Evolutionary conservation across 2,329 filamentous ascomycete species (phyloP), one percentile per base, ranked within the genome.

Genomic region (Paracamarosporium sp.): DNA sequence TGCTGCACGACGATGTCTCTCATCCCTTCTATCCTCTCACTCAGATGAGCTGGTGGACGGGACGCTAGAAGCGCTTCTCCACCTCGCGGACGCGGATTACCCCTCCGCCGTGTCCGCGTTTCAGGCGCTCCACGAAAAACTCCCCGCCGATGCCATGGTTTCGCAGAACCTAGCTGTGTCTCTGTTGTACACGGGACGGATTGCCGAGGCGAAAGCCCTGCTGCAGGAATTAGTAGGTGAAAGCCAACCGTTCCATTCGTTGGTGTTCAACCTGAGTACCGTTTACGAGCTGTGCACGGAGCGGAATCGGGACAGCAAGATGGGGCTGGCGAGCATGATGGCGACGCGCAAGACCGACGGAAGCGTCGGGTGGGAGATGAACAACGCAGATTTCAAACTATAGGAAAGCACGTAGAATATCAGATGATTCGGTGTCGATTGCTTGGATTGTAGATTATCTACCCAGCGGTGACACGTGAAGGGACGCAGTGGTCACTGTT

Each of bases 211-310:
- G 0, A 86, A 86, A 13, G 76, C 81, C 12, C 77, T 91, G 1
- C 80, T 97, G 3, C 89, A 94, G 68, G 77, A 79, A 0, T 78
- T 96, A 11, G 81, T 93, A 0, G 82, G 86, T 3, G 74, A 80
- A 0, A 86, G 88, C 0, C 61, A 66, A 9, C 68, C 76, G 0
- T 97, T 94, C 56, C 88, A 91, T 61, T 91, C 91, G 0, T 79
- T 97, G 2, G 85, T 96, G 0, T 96, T 97, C 78, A 98, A 98
- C 73, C 78, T 99, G 12, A 88, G 89, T 11, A 98, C 94, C 0
- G 86, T 97, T 67, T 98, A 96, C 73, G 95, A 98, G 77, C 83
- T 98, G 7, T 95, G 91, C 72, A 93, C 91, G 0, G 93, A 98
- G 67, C 85, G 86, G 60, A 86, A 91, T 40, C 82, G 86, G 47